These are phyloP conservation scores for Plasmopara halstedii DNA, from an alignment of 352 stramenopile species.

Conservation along the genomic window DNA sequence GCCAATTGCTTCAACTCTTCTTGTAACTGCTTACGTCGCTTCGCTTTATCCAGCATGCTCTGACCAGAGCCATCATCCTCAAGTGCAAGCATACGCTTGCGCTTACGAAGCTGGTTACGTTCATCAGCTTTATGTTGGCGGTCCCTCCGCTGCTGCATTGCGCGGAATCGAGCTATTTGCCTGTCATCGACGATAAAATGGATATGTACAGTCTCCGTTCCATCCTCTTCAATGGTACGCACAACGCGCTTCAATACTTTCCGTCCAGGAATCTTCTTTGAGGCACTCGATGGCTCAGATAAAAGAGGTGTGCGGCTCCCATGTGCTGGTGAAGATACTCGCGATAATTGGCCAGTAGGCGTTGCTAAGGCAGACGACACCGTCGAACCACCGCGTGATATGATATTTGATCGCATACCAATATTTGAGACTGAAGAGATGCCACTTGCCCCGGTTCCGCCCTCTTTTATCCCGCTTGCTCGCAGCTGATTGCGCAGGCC, in stretches of 20 bases:
- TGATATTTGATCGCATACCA: slow-evolving; percentile 23
- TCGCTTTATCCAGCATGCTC: slow-evolving; percentile 62
- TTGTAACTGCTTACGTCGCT: slow-evolving; percentile 75
- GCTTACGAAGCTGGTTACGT: slow-evolving; percentile 66
- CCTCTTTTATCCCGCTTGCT: slow-evolving; percentile 65
- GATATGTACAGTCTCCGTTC: slow-evolving; percentile 64
- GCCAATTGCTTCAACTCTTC: slow-evolving; percentile 81
- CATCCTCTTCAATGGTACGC: slow-evolving; percentile 73
- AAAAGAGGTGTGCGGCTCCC: slow-evolving; percentile 24
- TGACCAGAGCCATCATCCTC: slow-evolving; percentile 46
- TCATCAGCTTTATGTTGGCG: slow-evolving; percentile 63
- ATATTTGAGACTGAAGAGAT: slow-evolving; percentile 25
- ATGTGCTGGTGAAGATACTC: slow-evolving; percentile 56
- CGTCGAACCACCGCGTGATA: slow-evolving; percentile 48
- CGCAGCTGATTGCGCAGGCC: slow-evolving; percentile 55
- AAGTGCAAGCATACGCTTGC: slow-evolving; percentile 67
- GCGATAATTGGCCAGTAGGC: slow-evolving; percentile 57
- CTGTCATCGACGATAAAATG: slow-evolving; percentile 77
- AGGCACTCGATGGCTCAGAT: slow-evolving; percentile 27
- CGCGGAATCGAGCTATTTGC: slow-evolving; percentile 58
- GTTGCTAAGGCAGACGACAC: slow-evolving; percentile 59
- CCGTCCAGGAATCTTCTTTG: slow-evolving; percentile 29
- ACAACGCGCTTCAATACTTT: slow-evolving; percentile 74
- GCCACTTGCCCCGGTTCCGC: slow-evolving; percentile 24
- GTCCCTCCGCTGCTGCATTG: slow-evolving; percentile 72